Evolutionary conservation across 768 basidiomycete genomes (phyloP).

Genomic region (Amanita fuliginea): DNA sequence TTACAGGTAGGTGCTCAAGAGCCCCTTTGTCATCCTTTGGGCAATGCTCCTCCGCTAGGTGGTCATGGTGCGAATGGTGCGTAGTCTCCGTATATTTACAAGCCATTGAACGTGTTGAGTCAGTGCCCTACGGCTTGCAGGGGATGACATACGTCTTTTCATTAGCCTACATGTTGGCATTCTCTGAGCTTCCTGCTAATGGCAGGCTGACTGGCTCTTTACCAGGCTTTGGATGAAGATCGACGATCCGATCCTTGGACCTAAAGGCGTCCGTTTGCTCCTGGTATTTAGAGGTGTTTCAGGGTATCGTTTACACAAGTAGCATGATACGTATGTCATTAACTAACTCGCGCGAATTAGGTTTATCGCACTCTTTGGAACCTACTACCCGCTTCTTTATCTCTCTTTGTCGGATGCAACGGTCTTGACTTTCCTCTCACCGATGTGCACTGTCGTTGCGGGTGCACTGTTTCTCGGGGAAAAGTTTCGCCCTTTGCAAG

Average conservation of each 20-base stretch:
- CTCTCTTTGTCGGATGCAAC: slow-evolving; percentile 72
- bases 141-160: slow-evolving; percentile 41
- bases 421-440: slow-evolving; percentile 65
- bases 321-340: neutral
- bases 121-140: slow-evolving; percentile 17
- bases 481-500: slow-evolving; percentile 39
- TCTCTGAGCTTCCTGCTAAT: slow-evolving; percentile 9
- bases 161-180: slow-evolving; percentile 37
- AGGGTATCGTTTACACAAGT: slow-evolving; percentile 43
- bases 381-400: slow-evolving; percentile 65
- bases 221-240: slow-evolving; percentile 6
- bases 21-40: no score
- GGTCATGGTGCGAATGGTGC: neutral
- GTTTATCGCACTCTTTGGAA: slow-evolving; percentile 61
- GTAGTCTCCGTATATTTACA: neutral
- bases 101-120: neutral
- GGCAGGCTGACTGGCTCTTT: no score
- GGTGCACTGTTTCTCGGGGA: slow-evolving; percentile 58
- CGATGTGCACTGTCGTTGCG: slow-evolving; percentile 50
- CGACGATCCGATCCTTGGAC: slow-evolving; percentile 53
- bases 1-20: slow-evolving; percentile 32
- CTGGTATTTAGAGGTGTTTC: slow-evolving; percentile 48
- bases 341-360: slow-evolving; percentile 20
- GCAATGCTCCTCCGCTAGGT: neutral
- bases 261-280: slow-evolving; percentile 51